These are phyloP conservation scores for Starmera amethionina DNA, from an alignment of 805 yeast species.

Conservation along the genomic window DNA sequence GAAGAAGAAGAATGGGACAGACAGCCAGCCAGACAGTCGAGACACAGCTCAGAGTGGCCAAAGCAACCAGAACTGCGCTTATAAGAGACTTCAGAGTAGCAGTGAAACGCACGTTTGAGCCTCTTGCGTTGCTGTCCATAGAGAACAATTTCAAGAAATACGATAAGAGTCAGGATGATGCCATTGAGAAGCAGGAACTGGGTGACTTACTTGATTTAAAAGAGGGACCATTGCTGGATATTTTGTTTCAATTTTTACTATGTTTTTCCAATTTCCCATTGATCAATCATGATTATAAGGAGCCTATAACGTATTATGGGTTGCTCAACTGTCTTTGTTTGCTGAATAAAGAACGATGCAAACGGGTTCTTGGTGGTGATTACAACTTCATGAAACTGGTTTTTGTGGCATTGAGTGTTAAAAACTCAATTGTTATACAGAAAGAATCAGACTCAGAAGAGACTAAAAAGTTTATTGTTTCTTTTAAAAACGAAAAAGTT, in stretches of 20 bases:
- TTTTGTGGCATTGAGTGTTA: slow-evolving; percentile 34
- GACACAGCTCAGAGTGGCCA: neutral
- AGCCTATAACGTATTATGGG: slow-evolving; percentile 26
- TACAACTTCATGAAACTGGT: slow-evolving; percentile 34
- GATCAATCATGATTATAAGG: slow-evolving; percentile 22
- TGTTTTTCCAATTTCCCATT: slow-evolving; percentile 43
- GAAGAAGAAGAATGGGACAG: slow-evolving; percentile 14
- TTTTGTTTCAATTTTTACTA: slow-evolving; percentile 30
- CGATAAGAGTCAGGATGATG: slow-evolving; percentile 15
- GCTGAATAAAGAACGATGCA: slow-evolving; percentile 33
- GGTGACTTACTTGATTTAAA: slow-evolving; percentile 27
- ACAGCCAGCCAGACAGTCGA: slow-evolving; percentile 14
- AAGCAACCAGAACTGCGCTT: no score
- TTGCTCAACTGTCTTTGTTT: slow-evolving; percentile 34
- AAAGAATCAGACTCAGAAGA: slow-evolving; percentile 2
- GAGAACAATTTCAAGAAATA: slow-evolving; percentile 11
- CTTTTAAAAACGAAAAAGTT: slow-evolving; percentile 6
- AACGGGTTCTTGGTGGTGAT: slow-evolving; percentile 23
- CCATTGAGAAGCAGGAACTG: slow-evolving; percentile 19
- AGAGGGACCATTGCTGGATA: slow-evolving; percentile 18
- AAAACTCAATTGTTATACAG: slow-evolving; percentile 7
- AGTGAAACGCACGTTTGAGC: slow-evolving; percentile 13
- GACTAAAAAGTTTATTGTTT: slow-evolving; percentile 8
- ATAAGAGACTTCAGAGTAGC: no score
- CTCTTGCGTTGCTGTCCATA: slow-evolving; percentile 26